Percentiles rank a stretch among this genome's conserved stretches.
Conservation (phyloP, 352 stramenopile genomes). For the Thraustochytrium striatum region DNA sequence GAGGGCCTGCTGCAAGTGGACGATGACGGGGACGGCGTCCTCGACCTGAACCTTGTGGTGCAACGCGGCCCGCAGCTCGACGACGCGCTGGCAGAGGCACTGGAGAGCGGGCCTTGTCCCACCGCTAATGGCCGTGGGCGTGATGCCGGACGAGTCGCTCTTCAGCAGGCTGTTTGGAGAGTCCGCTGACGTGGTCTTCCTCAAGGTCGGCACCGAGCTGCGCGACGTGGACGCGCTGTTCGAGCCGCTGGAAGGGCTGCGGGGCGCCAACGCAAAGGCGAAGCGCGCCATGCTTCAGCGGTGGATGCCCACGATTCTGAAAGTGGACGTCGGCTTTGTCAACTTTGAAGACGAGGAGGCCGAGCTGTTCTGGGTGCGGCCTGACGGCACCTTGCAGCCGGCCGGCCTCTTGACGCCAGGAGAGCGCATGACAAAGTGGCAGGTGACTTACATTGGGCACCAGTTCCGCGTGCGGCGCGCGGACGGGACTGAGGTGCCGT, state of each 20-base stretch:
- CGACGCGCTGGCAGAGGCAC: neutral
- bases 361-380: conserved; percentile 26
- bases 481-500: conserved; percentile 34
- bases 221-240: neutral
- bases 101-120: neutral
- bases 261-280: neutral
- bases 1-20: neutral
- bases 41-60: conserved; percentile 19
- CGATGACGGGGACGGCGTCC: neutral
- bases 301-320: neutral
- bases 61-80: neutral
- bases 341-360: conserved; percentile 34
- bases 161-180: neutral
- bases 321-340: conserved; percentile 37
- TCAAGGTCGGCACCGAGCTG: conserved; percentile 4
- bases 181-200: neutral
- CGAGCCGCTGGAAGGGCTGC: neutral
- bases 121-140: neutral
- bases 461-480: neutral
- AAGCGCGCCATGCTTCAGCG: neutral
- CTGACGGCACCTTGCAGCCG: neutral
- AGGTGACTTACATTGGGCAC: conserved; percentile 37
- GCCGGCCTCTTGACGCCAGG: neutral
- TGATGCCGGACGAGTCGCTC: neutral
- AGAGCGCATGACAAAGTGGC: conserved; percentile 30